Conservation (phyloP, 495 filamentous ascomycete genomes). For the Poronia punctata region DNA sequence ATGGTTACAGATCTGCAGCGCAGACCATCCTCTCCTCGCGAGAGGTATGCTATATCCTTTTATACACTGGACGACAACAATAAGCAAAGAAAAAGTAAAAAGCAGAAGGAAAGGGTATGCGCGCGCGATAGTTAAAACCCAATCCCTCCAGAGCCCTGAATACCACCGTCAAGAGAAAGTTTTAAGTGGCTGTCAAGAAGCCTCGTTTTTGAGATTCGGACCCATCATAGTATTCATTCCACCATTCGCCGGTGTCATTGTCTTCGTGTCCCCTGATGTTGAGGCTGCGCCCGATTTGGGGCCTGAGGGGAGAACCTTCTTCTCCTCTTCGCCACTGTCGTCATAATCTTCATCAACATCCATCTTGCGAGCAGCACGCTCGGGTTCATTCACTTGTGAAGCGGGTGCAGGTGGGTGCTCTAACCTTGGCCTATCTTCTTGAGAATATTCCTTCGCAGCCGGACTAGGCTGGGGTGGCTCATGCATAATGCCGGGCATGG, state of each 20-base stretch:
- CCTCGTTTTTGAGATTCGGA: constrained; percentile 32
- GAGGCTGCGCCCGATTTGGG: constrained; percentile 29
- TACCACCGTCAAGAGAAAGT: not conserved
- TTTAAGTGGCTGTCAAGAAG: constrained; percentile 11
- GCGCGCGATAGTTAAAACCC: constrained; percentile 2
- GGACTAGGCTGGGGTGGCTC: constrained; percentile 47
- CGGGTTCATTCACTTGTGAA: constrained; percentile 50
- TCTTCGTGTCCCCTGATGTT: constrained; percentile 40
- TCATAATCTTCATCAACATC: constrained; percentile 94
- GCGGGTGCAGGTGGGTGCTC: constrained; percentile 43
- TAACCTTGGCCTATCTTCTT: constrained; percentile 40
- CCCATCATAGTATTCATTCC: constrained; percentile 40
- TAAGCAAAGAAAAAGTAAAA: no score
- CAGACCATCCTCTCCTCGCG: not conserved
- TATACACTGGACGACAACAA: constrained; percentile 6
- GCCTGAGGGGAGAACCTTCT: constrained; percentile 42
- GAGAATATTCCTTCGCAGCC: constrained; percentile 53
- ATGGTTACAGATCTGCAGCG: not conserved
- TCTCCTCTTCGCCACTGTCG: constrained; percentile 86
- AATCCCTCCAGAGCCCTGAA: not conserved
- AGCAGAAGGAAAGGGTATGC: constrained; percentile 13
- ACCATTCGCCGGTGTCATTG: constrained; percentile 35
- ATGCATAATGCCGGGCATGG: constrained; percentile 51
- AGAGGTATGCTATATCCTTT: constrained; percentile 2
- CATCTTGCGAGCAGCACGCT: constrained; percentile 88